Evolutionary conservation across 768 basidiomycete species (phyloP), one percentile per base, ranked within the genome.

Genomic region (Mycena leptocephala): DNA sequence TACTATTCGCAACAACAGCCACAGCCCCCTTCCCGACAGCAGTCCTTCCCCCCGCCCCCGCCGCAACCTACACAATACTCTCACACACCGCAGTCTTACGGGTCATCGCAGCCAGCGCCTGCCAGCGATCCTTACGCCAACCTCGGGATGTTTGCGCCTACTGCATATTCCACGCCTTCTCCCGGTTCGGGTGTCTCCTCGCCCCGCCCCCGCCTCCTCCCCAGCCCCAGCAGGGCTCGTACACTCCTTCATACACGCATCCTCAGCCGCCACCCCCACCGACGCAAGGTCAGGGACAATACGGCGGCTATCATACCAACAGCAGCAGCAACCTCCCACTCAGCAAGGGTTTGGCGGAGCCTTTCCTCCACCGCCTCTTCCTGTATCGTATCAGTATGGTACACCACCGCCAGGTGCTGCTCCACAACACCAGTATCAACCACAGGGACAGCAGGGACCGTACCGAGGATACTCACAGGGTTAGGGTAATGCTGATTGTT

Each of bases 101-200:
- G 43, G 20, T 37, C 78, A 22, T 70, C 74, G 20, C 72, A 75
- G 18, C 67, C 78, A 37, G 48, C 76, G 2, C 81, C 82, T 13
- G 72, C 81, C 11, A 75, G 33, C 46, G 88, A 88, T 77, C 87
- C 87, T 2, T 88, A 88, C 46, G 85, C 87, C 6, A 83, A 81
- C 64, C 79, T 88, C 3, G 82, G 82, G 0, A 78, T 87, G 77
- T 87, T 89, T n/a, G 7, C 58, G 41, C 11, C 77, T 22, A 30
- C 74, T 33, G 67, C 68, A 11, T 66, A 37, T 9, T 66, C 68
- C 59, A 39, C 70, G 11, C 78, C 77, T 24, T 76, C 74, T 14
- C 68, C 70, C 33, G 9, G 75, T 55, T 14, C 76, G 53, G 66
- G 71, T 26, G 48, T 65, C 70, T 53, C 79, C 7, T 63, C 78